phyloP scores from a whole-genome alignment of 2,329 filamentous ascomycete genomes.

The Sclerotinia spermophila region DNA sequence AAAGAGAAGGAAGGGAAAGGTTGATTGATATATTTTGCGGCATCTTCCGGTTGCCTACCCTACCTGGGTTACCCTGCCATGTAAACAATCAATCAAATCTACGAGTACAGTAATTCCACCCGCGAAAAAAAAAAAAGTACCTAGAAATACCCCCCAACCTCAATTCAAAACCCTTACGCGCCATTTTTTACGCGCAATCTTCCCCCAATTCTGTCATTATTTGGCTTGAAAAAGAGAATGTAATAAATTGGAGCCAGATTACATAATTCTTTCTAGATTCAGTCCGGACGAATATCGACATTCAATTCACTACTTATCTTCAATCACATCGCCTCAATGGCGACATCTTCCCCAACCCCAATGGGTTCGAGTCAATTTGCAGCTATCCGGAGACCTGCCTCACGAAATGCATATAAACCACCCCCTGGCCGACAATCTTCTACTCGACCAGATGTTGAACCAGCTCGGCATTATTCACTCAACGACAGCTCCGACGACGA shows the following conservation, averaged over 20 bases:
- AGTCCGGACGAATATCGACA: conserved; percentile 18
- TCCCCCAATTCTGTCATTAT: conserved; percentile 22
- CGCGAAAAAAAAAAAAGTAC: background rate
- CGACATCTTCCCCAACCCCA: conserved; percentile 54
- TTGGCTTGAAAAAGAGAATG: conserved; percentile 22
- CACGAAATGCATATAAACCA: conserved; percentile 51
- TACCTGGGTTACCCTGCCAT: background rate
- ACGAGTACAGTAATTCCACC: no score
- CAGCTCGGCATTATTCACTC: conserved; percentile 48
- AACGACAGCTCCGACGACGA: conserved; percentile 95
- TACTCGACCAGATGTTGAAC: conserved; percentile 23
- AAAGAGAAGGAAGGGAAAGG: background rate
- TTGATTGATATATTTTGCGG: background rate
- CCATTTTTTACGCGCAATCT: conserved; percentile 30
- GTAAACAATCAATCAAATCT: conserved; percentile 10
- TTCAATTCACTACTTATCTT: background rate
- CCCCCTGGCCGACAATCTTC: conserved; percentile 45
- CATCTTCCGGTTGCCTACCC: background rate
- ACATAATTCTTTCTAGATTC: conserved; percentile 18
- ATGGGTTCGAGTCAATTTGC: conserved; percentile 47
- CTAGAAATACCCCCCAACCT: background rate
- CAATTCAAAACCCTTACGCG: background rate
- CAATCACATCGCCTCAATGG: conserved; percentile 40
- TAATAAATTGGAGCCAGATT: conserved; percentile 27
- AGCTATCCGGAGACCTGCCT: conserved; percentile 50